Percentiles rank a stretch among this genome's conserved stretches.
Evolutionary conservation across 768 basidiomycete genomes (phyloP).

Genomic region (Rubroboletus pulcherrimus): DNA sequence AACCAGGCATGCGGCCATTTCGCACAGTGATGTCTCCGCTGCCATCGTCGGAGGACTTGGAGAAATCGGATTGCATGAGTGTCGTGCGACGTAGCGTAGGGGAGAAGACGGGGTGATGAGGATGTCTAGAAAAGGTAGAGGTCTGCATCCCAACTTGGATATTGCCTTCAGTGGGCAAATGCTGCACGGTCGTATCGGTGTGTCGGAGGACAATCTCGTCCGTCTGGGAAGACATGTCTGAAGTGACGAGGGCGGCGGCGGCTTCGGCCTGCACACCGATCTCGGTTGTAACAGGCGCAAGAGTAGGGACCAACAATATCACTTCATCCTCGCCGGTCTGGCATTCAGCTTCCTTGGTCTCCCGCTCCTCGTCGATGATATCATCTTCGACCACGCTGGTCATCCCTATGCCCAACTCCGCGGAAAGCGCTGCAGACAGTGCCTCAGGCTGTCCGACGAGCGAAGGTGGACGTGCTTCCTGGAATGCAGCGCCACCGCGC

Average conservation of each 20-base stretch:
- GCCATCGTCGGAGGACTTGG: constrained; percentile 35
- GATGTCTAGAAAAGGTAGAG: constrained; percentile 23
- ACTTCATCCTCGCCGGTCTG: constrained; percentile 55
- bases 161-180: constrained; percentile 31
- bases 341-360: constrained; percentile 59
- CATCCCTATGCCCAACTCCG: constrained; percentile 54
- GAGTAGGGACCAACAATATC: constrained; percentile 28
- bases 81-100: constrained; percentile 38
- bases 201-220: constrained; percentile 35
- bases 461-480: constrained; percentile 66
- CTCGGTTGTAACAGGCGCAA: constrained; percentile 31
- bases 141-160: constrained; percentile 40
- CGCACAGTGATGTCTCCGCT: constrained; percentile 37
- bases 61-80: constrained; percentile 45
- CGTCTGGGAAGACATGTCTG: constrained; percentile 47
- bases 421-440: constrained; percentile 66
- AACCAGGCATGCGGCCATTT: constrained; percentile 17
- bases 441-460: constrained; percentile 71
- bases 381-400: constrained; percentile 40
- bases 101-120: constrained; percentile 23
- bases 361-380: constrained; percentile 40
- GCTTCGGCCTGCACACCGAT: constrained; percentile 41
- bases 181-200: constrained; percentile 49
- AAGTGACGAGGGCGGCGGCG: constrained; percentile 15
- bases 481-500: constrained; percentile 66